Evolutionary conservation across 148 eudicot genomes (phyloP).

Genomic region (Tetragonia tetragonoides): DNA sequence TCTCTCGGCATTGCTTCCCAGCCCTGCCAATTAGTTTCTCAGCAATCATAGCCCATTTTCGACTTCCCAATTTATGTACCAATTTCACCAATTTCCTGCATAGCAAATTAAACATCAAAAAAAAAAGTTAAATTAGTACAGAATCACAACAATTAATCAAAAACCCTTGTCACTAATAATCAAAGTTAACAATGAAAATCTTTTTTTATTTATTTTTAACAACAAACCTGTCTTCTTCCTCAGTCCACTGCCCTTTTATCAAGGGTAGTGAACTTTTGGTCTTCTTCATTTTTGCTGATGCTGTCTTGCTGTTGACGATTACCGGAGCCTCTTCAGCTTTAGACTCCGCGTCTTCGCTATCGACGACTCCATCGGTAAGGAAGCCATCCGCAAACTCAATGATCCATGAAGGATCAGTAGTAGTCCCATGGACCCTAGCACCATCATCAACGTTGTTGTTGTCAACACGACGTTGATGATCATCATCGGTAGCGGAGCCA

Average conservation of each 20-base stretch:
- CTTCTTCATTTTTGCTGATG: constrained; percentile 19
- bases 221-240: constrained; percentile 65
- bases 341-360: background rate
- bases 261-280: constrained; percentile 18
- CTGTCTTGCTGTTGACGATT: background rate
- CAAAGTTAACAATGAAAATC: background rate
- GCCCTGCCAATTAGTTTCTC: constrained; percentile 48
- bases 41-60: constrained; percentile 64
- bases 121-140: background rate
- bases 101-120: background rate
- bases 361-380: constrained; percentile 3
- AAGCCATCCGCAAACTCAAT: constrained; percentile 10
- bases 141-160: background rate
- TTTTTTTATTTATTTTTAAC: too few species aligned
- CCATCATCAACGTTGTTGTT: background rate
- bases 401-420: background rate
- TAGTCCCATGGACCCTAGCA: background rate
- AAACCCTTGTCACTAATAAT: background rate
- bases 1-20: constrained; percentile 86
- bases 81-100: constrained; percentile 46
- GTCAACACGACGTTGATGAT: background rate
- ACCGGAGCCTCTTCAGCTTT: background rate
- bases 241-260: constrained; percentile 80
- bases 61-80: constrained; percentile 47
- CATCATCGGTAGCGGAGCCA: too few species aligned